Evolutionary conservation across 2,329 filamentous ascomycete genomes (phyloP).

Genomic region (Fragosphaeria purpurea): DNA sequence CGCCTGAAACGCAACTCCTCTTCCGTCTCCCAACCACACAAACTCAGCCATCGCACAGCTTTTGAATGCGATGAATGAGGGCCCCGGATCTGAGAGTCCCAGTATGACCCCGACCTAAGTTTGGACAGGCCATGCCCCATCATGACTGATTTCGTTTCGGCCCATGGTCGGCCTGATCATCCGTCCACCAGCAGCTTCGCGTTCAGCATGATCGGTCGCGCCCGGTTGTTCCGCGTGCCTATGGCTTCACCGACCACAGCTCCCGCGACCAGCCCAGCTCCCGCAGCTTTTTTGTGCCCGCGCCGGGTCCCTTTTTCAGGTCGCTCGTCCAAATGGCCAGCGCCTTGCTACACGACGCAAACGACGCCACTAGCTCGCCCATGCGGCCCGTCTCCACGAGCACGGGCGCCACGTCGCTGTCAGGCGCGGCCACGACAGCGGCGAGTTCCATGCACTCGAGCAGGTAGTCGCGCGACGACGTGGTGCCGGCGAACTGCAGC

Average conservation of each 20-base stretch:
- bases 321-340: conserved; percentile 48
- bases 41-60: too few species aligned
- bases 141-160: too few species aligned
- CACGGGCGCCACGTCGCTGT: conserved; percentile 53
- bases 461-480: conserved; percentile 64
- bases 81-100: too few species aligned
- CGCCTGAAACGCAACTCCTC: too few species aligned
- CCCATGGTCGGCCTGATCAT: too few species aligned
- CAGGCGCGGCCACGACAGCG: conserved; percentile 60
- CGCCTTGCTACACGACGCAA: conserved; percentile 69
- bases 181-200: too few species aligned
- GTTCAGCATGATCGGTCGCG: too few species aligned
- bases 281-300: conserved; percentile 48
- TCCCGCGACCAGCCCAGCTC: conserved; percentile 55
- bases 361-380: conserved; percentile 63
- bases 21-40: too few species aligned
- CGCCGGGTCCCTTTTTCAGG: conserved; percentile 35
- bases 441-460: conserved; percentile 83
- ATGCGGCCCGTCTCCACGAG: conserved; percentile 58
- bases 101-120: too few species aligned
- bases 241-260: conserved; percentile 47
- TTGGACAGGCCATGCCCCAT: too few species aligned
- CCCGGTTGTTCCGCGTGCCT: neutral
- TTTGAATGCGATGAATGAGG: too few species aligned
- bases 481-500: conserved; percentile 67